These are phyloP conservation scores for Colletotrichum neosansevieriae DNA, from an alignment of 2,329 filamentous ascomycete species.

Conservation along the genomic window DNA sequence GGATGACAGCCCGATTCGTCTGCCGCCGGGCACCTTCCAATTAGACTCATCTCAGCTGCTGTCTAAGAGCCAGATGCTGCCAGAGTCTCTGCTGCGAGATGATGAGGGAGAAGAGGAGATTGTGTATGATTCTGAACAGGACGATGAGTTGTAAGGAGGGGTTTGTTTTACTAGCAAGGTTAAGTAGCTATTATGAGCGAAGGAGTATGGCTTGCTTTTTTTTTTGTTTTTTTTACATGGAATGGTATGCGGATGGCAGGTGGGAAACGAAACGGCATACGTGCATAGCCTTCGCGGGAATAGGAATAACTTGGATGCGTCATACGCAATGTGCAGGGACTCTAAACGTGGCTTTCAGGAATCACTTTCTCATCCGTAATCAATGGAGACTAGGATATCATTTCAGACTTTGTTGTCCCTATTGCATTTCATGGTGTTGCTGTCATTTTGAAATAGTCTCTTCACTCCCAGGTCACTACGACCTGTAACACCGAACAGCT, in stretches of 20 bases:
- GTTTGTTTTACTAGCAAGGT: neutral
- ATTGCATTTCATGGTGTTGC: neutral
- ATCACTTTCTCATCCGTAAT: no score
- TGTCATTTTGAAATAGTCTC: neutral
- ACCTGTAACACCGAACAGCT: neutral
- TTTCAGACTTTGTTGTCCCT: no score
- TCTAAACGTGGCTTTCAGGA: no score
- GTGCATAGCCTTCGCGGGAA: neutral
- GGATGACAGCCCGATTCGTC: slow-evolving; percentile 42
- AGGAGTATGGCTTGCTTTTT: slow-evolving; percentile 12
- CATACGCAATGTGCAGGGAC: no score
- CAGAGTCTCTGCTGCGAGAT: slow-evolving; percentile 58
- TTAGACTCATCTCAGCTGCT: slow-evolving; percentile 61
- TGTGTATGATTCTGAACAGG: slow-evolving; percentile 39
- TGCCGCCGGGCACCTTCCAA: slow-evolving; percentile 42
- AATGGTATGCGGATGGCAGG: neutral
- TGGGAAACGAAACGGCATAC: neutral
- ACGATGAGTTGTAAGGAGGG: slow-evolving; percentile 24
- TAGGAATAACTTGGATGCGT: neutral
- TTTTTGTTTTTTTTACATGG: neutral
- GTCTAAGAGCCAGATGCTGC: slow-evolving; percentile 65
- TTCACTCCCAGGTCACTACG: neutral
- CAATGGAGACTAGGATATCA: no score
- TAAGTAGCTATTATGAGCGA: slow-evolving; percentile 3
- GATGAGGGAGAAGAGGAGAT: slow-evolving; percentile 44